phyloP scores from a whole-genome alignment of 768 basidiomycete species.

The Termitomyces sp. region DNA sequence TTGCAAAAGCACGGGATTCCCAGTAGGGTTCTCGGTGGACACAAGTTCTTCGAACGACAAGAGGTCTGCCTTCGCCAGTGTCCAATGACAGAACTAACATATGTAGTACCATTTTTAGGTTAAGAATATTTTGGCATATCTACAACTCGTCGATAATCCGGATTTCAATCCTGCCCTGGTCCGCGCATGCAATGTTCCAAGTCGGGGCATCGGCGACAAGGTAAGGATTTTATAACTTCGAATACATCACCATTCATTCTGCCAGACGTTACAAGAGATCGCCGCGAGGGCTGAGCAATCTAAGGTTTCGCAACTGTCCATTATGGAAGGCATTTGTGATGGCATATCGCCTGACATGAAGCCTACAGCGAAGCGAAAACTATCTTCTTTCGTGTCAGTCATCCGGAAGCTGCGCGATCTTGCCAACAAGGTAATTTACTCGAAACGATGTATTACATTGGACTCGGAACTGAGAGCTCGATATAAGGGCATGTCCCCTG shows the following conservation, averaged over 20 bases:
- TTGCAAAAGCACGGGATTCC: slow-evolving; percentile 82
- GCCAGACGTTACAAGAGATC: slow-evolving; percentile 62
- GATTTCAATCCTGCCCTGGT: slow-evolving; percentile 65
- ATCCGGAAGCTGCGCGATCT: slow-evolving; percentile 52
- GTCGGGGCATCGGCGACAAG: slow-evolving; percentile 77
- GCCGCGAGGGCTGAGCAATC: slow-evolving; percentile 48
- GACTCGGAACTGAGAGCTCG: not conserved
- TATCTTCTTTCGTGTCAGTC: slow-evolving; percentile 56
- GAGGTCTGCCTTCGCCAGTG: slow-evolving; percentile 47
- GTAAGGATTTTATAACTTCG: slow-evolving; percentile 32
- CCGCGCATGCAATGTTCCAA: slow-evolving; percentile 70
- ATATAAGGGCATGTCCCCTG: slow-evolving; percentile 55
- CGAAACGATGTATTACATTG: not conserved
- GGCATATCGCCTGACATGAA: slow-evolving; percentile 63
- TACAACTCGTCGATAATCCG: slow-evolving; percentile 81
- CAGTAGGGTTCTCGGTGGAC: slow-evolving; percentile 70
- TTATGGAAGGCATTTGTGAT: slow-evolving; percentile 65
- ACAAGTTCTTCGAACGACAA: slow-evolving; percentile 83
- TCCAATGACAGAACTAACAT: slow-evolving; percentile 28
- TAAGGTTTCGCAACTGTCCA: slow-evolving; percentile 52
- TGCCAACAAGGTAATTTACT: slow-evolving; percentile 42
- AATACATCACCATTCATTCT: not conserved
- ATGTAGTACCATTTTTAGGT: slow-evolving; percentile 42
- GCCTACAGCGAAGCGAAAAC: slow-evolving; percentile 61
- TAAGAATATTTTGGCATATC: slow-evolving; percentile 79